phyloP scores from a whole-genome alignment of 2,329 filamentous ascomycete species.

The Aspergillus neoniger region DNA sequence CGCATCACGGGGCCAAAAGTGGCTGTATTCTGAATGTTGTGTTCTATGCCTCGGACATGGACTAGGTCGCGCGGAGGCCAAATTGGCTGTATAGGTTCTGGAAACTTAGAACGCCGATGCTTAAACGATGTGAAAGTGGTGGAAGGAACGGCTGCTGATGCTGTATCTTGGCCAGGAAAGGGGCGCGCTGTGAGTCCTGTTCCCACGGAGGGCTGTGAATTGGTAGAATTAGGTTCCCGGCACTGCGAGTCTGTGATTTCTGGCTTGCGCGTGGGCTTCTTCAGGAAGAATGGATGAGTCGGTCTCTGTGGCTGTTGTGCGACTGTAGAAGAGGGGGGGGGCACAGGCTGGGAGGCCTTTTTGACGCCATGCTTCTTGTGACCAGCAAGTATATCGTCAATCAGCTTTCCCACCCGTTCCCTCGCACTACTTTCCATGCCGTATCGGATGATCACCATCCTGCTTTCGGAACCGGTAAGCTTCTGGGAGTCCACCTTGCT shows the following conservation, averaged over 20 bases:
- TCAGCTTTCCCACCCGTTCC: slow-evolving; percentile 57
- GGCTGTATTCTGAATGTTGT: background rate
- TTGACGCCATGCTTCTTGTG: slow-evolving; percentile 32
- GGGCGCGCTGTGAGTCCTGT: background rate
- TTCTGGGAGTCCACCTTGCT: slow-evolving; percentile 39
- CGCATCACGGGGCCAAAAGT: background rate
- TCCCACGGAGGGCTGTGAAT: background rate
- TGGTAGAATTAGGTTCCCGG: background rate
- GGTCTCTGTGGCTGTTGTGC: slow-evolving; percentile 44
- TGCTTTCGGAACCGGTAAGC: slow-evolving; percentile 29
- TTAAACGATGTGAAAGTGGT: slow-evolving; percentile 20
- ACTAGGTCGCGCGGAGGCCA: slow-evolving; percentile 42
- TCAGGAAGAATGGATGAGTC: slow-evolving; percentile 70
- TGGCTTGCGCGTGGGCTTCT: slow-evolving; percentile 48
- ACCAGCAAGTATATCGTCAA: slow-evolving; percentile 62
- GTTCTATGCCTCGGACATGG: slow-evolving; percentile 54
- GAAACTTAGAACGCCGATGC: slow-evolving; percentile 29
- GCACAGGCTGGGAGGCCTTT: slow-evolving; percentile 24
- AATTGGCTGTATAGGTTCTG: slow-evolving; percentile 37
- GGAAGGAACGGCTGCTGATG: background rate
- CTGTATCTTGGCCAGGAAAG: background rate
- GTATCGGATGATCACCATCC: slow-evolving; percentile 62
- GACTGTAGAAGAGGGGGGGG: slow-evolving; percentile 6
- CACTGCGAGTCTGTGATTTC: slow-evolving; percentile 3
- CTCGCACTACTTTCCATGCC: slow-evolving; percentile 51